Evolutionary conservation across 768 basidiomycete genomes (phyloP), one percentile per base, ranked within the genome.

Genomic region (Leccinum uliginosum): DNA sequence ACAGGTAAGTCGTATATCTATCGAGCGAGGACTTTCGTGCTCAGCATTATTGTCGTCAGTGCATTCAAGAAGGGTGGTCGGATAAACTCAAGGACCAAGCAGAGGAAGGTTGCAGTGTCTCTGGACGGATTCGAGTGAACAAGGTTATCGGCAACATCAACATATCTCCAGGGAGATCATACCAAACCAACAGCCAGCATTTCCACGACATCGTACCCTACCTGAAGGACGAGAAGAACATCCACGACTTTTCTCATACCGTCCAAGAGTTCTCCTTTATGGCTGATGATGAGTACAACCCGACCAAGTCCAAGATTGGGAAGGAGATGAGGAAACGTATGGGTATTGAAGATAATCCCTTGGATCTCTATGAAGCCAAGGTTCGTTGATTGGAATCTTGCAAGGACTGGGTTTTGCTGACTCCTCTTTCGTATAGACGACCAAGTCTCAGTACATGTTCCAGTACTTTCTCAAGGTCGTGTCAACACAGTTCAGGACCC

Each of bases 401-500:
- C 29, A 46, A 15, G 17, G 12, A 21, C 11, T 53, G 59, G 19
- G 47, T 40, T 40, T 45, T 57, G 35, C 45, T 62, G 19, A 66
- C 21, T 17, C 1, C 7, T 29, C 10, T 35, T 3, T 29, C 29
- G 6, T 19, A 2, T 56, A 91, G 87, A 93, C 93, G 1, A 76
- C 73, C 62, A 89, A 89, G 67, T 73, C 86, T 24, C 83, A 93
- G 62, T 96, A 92, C 71, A 94, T 97, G 93, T 97, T 93, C 82
- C 93, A 98, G 69, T 96, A 98, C 74, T 98, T 98, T 84, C 80
- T 99, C 67, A 99, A 99, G 74, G 96, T 99, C 46, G 97, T 99
- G 40, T 93, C 93, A 7, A 99, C 96, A 2, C 88, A 89, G 68
- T 98, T 97, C 76, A 81, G 84, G 59, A 89, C 86, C n/a, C 76